Evolutionary conservation across 164 flowering plant species (phyloP).

Genomic region (Aristolochia californica): DNA sequence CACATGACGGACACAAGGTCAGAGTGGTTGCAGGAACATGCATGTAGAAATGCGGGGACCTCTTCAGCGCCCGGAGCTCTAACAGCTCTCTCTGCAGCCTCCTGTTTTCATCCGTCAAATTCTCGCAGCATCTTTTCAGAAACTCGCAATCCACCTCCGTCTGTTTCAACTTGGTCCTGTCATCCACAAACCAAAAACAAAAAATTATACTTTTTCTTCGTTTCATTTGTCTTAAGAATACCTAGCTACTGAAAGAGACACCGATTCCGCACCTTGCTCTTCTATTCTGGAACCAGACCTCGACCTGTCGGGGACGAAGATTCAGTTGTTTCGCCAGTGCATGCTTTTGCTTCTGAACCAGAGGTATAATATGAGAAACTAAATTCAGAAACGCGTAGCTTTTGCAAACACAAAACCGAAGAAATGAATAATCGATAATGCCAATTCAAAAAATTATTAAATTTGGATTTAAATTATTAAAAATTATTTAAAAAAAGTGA

Average conservation of each 20-base stretch:
- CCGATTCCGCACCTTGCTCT: conserved; percentile 52
- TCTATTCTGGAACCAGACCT: conserved; percentile 92
- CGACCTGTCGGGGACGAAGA: conserved; percentile 83
- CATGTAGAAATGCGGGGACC: conserved; percentile 64
- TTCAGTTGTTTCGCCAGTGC: conserved; percentile 69
- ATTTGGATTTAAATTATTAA: too few relatives aligned
- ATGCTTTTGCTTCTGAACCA: conserved; percentile 66
- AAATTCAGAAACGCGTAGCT: too few relatives aligned
- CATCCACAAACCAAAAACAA: too few relatives aligned
- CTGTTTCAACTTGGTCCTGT: conserved; percentile 86
- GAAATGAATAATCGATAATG: too few relatives aligned
- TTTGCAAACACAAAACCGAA: too few relatives aligned
- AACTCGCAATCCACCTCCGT: conserved; percentile 89
- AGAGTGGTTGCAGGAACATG: conserved; percentile 80
- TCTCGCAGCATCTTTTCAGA: conserved; percentile 72
- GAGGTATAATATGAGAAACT: too few relatives aligned
- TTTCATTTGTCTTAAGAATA: too few relatives aligned
- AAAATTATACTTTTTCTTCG: too few relatives aligned
- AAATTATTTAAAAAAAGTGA: too few relatives aligned
- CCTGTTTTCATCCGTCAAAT: conserved; percentile 70
- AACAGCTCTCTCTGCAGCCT: conserved; percentile 73
- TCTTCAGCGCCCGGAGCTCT: conserved; percentile 61
- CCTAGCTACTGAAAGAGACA: too few relatives aligned
- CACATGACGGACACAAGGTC: conserved; percentile 87
- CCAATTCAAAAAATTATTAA: too few relatives aligned